Evolutionary conservation across 495 filamentous ascomycete genomes (phyloP), one percentile per base, ranked within the genome.

Genomic region (Xylaria flabelliformis): DNA sequence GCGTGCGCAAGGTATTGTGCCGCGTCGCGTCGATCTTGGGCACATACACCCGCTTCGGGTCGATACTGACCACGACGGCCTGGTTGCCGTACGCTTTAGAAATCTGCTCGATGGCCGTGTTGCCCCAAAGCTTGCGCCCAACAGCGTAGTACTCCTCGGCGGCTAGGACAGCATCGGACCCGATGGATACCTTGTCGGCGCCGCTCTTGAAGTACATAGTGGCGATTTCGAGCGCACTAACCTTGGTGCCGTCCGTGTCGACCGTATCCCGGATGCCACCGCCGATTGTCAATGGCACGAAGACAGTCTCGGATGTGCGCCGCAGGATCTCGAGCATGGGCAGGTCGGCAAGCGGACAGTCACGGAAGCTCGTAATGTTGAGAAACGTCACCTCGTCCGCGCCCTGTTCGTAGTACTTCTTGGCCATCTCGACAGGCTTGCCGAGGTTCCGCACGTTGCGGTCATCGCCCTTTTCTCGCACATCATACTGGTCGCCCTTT

Each of bases 161-260:
- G 10, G 95, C 95, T 44, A 89, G 88, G 13, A 98, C 96, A 59
- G 96, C 95, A 81, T 99, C 97, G 2, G 93, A 97, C 5, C 97
- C 96, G 76, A 99, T 97, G 62, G 94, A 97, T 21, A 99, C 94
- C 85, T 99, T 99, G 82, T 99, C 96, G n/a, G 96, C 96, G 46
- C 96, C 96, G 32, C 91, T 94, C 84, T 96, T 93, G 87, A 99
- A 99, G 85, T 99, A 99, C 88, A 98, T 91, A 6, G 91, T 95
- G 12, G 96, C 96, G 58, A 99, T 93, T 70, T 98, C 93, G 9
- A 97, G 89, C 6, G 96, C 96, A 13, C 93, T 90, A 3, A 95
- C 88, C 67, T 89, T 89, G 13, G 91, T 95, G n/a, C 97, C 96
- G 81, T 97, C 93, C 4, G 91, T 89, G 78, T 98, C 97, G 26